A percentile compares a stretch with the other conserved stretches of the same genome.
Conservation (phyloP, 2,329 filamentous ascomycete species). For the Ceratocystis cacaofunesta region DNA sequence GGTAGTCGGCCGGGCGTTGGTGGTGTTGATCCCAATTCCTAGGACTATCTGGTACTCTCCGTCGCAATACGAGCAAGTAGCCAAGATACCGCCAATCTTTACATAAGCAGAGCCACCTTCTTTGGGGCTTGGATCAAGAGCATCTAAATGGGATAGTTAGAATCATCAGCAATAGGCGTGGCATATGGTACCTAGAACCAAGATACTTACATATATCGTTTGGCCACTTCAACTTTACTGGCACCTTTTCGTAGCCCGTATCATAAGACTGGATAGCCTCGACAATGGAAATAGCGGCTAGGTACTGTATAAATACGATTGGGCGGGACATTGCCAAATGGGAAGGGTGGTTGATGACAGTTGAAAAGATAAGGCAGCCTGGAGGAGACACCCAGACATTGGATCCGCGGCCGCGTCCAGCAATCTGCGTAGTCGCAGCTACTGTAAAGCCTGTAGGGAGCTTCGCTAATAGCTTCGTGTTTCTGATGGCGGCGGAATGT, state of each 20-base stretch:
- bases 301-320: slow-evolving; percentile 86
- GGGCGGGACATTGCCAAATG: slow-evolving; percentile 57
- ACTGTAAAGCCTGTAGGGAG: slow-evolving; percentile 78
- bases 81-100: slow-evolving; percentile 86
- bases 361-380: slow-evolving; percentile 76
- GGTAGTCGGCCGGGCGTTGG: slow-evolving; percentile 73
- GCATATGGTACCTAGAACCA: slow-evolving; percentile 16
- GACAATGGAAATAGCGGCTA: slow-evolving; percentile 75
- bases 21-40: slow-evolving; percentile 75
- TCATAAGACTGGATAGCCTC: slow-evolving; percentile 72
- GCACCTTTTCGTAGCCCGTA: slow-evolving; percentile 55
- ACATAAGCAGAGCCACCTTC: slow-evolving; percentile 43
- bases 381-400: slow-evolving; percentile 93
- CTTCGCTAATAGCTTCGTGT: slow-evolving; percentile 57
- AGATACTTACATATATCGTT: slow-evolving; percentile 69
- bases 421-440: slow-evolving; percentile 74
- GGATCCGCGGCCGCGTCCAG: slow-evolving; percentile 71
- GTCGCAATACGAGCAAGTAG: slow-evolving; percentile 69
- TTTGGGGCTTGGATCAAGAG: slow-evolving; percentile 45
- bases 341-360: slow-evolving; percentile 69
- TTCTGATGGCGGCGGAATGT: slow-evolving; percentile 33
- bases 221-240: slow-evolving; percentile 88
- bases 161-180: neutral
- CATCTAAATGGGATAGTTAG: slow-evolving; percentile 31
- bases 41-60: slow-evolving; percentile 72